A percentile compares a stretch with the other conserved stretches of the same genome.
Conservation (phyloP, 306 rosid genomes). For the Fragaria vesca region DNA sequence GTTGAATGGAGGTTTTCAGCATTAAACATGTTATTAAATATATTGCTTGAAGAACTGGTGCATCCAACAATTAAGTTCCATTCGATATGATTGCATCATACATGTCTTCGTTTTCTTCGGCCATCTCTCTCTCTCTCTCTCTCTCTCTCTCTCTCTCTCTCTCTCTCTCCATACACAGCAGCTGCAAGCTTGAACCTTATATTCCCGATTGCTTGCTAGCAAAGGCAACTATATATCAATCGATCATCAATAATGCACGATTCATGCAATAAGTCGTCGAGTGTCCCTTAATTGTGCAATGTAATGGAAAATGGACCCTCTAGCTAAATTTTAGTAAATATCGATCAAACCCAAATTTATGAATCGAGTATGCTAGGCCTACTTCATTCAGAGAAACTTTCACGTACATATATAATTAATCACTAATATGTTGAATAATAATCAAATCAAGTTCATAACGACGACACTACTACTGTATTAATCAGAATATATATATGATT, state of each 20-base stretch:
- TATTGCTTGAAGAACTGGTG: background rate
- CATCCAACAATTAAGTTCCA: background rate
- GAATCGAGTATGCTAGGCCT: background rate
- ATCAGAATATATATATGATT: background rate
- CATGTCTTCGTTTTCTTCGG: background rate
- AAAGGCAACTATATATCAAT: background rate
- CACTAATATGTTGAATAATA: background rate
- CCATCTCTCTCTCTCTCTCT: background rate
- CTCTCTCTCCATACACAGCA: background rate
- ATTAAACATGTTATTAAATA: constrained; percentile 4
- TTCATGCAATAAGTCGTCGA: background rate
- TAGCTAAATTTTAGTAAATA: background rate
- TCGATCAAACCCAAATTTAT: background rate
- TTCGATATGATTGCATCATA: background rate
- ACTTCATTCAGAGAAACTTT: background rate
- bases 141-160: background rate
- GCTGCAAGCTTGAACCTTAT: background rate
- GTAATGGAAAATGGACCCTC: background rate
- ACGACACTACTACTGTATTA: background rate
- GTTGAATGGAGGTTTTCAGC: constrained; percentile 7
- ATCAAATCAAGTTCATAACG: background rate
- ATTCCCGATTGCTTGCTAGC: background rate
- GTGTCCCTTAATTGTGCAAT: background rate
- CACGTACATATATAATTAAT: background rate
- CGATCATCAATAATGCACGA: constrained; percentile 1